phyloP scores from a whole-genome alignment of 2,329 filamentous ascomycete genomes.

The Sordariomycetes sp. region DNA sequence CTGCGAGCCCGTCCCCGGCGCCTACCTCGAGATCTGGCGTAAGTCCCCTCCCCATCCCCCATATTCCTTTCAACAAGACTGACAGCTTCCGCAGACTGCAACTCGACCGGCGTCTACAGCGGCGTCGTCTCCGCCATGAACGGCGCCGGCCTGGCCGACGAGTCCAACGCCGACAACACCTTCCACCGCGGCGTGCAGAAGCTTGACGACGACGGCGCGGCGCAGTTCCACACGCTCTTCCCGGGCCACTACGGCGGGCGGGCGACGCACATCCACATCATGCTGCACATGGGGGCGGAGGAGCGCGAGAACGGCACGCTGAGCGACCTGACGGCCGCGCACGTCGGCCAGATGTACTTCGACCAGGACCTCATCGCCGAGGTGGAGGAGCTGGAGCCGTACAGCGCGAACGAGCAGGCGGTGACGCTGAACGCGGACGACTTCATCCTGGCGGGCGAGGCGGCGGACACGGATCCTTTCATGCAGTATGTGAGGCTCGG shows the following conservation, averaged over 20 bases:
- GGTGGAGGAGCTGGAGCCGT: constrained; percentile 35
- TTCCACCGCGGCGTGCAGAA: constrained; percentile 27
- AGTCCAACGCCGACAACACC: constrained; percentile 20
- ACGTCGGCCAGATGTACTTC: constrained; percentile 55
- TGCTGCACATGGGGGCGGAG: constrained; percentile 19
- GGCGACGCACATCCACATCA: constrained; percentile 28
- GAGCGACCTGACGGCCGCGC: constrained; percentile 34
- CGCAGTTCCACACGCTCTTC: constrained; percentile 28
- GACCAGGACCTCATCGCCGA: constrained; percentile 41
- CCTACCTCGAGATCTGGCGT: constrained; percentile 31
- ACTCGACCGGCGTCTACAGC: constrained; percentile 32
- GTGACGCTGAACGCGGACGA: constrained; percentile 40
- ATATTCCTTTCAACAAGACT: not conserved
- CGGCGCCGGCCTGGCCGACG: constrained; percentile 15
- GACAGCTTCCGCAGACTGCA: constrained; percentile 18
- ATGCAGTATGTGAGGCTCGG: constrained; percentile 47
- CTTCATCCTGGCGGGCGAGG: constrained; percentile 32
- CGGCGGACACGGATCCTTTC: constrained; percentile 42
- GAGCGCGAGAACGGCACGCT: constrained; percentile 39
- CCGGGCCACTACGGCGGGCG: constrained; percentile 31
- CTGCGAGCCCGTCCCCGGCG: constrained; percentile 25
- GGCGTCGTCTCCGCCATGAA: constrained; percentile 24
- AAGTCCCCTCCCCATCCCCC: not conserved
- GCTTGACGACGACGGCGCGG: constrained; percentile 27
- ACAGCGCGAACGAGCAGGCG: constrained; percentile 28